phyloP scores from a whole-genome alignment of 768 basidiomycete species.

The Clavaria fumosa region DNA sequence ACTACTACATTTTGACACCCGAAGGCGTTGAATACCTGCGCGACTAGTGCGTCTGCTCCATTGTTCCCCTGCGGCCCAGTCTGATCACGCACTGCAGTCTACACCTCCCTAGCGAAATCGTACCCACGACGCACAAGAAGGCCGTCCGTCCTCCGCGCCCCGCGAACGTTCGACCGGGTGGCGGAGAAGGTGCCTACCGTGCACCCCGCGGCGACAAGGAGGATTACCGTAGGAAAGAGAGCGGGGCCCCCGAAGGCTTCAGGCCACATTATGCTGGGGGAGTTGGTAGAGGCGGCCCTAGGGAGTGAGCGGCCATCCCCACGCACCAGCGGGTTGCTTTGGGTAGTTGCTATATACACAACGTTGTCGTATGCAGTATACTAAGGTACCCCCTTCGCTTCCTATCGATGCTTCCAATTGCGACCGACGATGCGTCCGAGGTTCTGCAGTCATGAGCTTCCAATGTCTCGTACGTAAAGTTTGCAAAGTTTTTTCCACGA shows the following conservation, averaged over 20 bases:
- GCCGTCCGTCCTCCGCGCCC: slow-evolving; percentile 78
- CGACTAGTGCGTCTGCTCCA: slow-evolving; percentile 41
- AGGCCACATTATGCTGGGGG: slow-evolving; percentile 77
- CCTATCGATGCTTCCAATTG: too few relatives aligned
- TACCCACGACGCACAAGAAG: slow-evolving; percentile 96
- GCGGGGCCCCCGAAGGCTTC: slow-evolving; percentile 77
- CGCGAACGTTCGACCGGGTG: slow-evolving; percentile 54
- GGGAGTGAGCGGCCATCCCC: slow-evolving; percentile 32
- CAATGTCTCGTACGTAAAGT: too few relatives aligned
- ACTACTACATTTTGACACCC: slow-evolving; percentile 93
- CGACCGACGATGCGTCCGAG: too few relatives aligned
- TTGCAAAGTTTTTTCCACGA: too few relatives aligned
- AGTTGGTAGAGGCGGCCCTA: slow-evolving; percentile 79
- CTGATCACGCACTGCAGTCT: slow-evolving; percentile 36
- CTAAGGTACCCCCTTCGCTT: too few relatives aligned
- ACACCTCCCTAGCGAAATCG: slow-evolving; percentile 90
- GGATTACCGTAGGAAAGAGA: slow-evolving; percentile 87
- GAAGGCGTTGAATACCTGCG: slow-evolving; percentile 97
- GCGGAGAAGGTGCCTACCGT: slow-evolving; percentile 62
- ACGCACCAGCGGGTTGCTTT: too few relatives aligned
- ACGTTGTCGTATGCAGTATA: too few relatives aligned
- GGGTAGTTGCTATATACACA: too few relatives aligned
- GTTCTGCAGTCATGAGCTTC: too few relatives aligned
- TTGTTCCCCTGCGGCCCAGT: background rate
- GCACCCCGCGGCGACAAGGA: slow-evolving; percentile 81